Conservation (phyloP, 306 rosid species). For the Oxytropis ochrocephala region DNA sequence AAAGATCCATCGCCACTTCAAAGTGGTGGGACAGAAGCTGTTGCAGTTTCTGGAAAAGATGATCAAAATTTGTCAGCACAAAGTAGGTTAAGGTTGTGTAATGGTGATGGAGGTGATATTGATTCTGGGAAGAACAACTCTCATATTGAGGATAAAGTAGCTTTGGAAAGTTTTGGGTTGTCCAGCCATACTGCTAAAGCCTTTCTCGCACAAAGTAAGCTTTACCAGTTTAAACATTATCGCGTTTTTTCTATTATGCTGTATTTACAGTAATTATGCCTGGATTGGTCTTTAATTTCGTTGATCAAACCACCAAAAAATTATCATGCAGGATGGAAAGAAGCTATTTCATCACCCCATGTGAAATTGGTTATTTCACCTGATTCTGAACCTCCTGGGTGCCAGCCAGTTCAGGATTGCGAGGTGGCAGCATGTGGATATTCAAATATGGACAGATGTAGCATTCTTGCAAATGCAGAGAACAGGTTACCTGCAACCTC, state of each 20-base stretch:
- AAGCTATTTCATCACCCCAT: conserved; percentile 62
- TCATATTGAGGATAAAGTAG: conserved; percentile 22
- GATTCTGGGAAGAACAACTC: conserved; percentile 22
- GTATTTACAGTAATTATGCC: not conserved
- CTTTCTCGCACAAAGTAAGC: conserved; percentile 77
- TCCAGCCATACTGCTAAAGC: conserved; percentile 55
- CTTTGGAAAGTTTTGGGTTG: conserved; percentile 29
- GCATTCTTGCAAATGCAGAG: conserved; percentile 42
- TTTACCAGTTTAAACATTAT: not conserved
- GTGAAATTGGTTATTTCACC: conserved; percentile 52
- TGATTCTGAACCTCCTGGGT: conserved; percentile 31
- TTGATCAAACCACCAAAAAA: conserved; percentile 4
- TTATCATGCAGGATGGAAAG: conserved; percentile 81
- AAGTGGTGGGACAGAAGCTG: conserved; percentile 39
- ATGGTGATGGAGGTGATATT: conserved; percentile 23
- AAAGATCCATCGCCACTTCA: conserved; percentile 37
- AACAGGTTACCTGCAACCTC: conserved; percentile 23
- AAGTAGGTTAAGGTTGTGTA: conserved; percentile 30
- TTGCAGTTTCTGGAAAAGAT: conserved; percentile 33
- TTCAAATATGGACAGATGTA: conserved; percentile 25
- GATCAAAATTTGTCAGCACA: conserved; percentile 26
- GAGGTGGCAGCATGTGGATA: conserved; percentile 28
- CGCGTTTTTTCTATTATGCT: not conserved
- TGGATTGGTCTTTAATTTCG: conserved; percentile 12
- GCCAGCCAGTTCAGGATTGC: conserved; percentile 21